These are phyloP conservation scores for Apodospora peruviana DNA, from an alignment of 495 filamentous ascomycete species.

Conservation along the genomic window DNA sequence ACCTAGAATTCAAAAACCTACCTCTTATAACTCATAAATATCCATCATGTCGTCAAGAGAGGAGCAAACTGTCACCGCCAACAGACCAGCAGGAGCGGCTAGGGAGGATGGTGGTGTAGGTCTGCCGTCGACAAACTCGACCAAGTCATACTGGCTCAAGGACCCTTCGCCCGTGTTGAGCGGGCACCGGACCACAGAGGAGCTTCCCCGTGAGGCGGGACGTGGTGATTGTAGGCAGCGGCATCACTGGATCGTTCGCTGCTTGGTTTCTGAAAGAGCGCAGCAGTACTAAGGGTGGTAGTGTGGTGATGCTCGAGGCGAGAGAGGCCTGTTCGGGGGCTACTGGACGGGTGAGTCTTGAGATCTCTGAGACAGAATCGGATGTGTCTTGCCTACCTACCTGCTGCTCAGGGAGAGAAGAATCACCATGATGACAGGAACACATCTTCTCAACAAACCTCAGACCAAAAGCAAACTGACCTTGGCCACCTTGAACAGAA, in stretches of 20 bases:
- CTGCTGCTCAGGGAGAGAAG: neutral
- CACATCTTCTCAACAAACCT: no score
- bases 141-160: slow-evolving; percentile 69
- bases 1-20: no score
- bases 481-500: slow-evolving; percentile 32
- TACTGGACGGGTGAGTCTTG: slow-evolving; percentile 57
- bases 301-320: slow-evolving; percentile 71
- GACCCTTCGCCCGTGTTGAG: slow-evolving; percentile 51
- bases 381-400: neutral
- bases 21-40: no score
- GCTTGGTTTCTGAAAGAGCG: slow-evolving; percentile 49
- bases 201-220: slow-evolving; percentile 59
- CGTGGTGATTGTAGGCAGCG: slow-evolving; percentile 64
- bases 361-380: neutral
- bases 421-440: no score
- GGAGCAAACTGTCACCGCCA: no score
- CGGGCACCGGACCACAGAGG: slow-evolving; percentile 53
- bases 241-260: slow-evolving; percentile 64
- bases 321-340: slow-evolving; percentile 75
- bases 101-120: no score
- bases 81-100: neutral
- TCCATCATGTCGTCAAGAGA: no score
- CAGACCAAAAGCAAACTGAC: no score
- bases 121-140: slow-evolving; percentile 36
- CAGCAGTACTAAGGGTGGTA: slow-evolving; percentile 22